Base-by-base conservation (phyloP, 768 basidiomycete species). In the Lactifluus pinguis region DNA sequence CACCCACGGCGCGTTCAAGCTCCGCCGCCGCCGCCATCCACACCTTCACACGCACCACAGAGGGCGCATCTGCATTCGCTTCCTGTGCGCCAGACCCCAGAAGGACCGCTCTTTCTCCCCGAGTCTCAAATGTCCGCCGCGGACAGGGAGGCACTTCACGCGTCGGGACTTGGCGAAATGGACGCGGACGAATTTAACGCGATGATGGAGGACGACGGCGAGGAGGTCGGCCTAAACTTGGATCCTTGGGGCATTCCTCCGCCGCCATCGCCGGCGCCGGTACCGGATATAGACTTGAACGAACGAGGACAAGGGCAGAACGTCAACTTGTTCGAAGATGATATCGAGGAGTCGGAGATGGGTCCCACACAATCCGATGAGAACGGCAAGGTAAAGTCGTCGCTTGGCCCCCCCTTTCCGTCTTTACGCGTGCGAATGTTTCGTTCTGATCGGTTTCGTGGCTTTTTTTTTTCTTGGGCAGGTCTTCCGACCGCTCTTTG, bases 121-220 rank as follows among this genome's bases (percentile, higher is more conserved):
- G 64, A 67, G 48, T 66, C 68, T 32, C 71, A 73, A 68, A 76
- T 86, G 41, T 85, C 87, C 3, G 76, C 75, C 32, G 77, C 76
- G 34, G 79, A 82, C 41, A 75, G 77, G 65, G 80, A 77, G 53
- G 75, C 76, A 6, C 75, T 89, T 49, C 76, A 76, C 41, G 77
- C 76, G 30, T 83, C 84, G 1, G 87, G 87, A 5, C 72, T 91
- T 32, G 86, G 84, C 3, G 75, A 77, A 61, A 87, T 90, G 87
- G 74, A 77, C 60, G 76, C 71, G 6, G 78, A 82, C 25, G 86
- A 89, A 68, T 71, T 89, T 39, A 76, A 74, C 21, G 82, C 78
- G 29, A 76, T 86, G 75, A 70, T 86, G 19, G 81, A 82, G 55
- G 83, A 76, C 30, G 83, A 84, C 2, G 83, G 78, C 11, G 81